Conservation (phyloP, 2,329 filamentous ascomycete genomes). For the Apiospora arundinis region DNA sequence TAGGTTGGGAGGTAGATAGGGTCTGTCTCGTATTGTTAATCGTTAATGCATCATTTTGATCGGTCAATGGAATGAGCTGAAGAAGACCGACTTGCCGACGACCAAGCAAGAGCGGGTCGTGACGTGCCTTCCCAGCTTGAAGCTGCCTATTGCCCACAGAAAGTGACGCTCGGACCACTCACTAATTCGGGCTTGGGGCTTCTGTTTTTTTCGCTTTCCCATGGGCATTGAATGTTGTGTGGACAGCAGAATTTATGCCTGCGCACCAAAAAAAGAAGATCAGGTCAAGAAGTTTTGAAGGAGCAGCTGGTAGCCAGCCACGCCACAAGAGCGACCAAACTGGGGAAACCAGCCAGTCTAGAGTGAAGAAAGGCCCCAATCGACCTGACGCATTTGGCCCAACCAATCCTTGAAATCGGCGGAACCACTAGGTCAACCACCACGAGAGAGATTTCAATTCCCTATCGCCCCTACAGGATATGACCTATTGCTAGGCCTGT, state of each 20-base stretch:
- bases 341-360: not conserved
- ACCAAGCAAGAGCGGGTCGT: not conserved
- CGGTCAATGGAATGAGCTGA: not conserved
- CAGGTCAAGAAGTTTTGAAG: conserved; percentile 10
- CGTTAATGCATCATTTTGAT: too few species aligned
- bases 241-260: conserved; percentile 8
- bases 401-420: conserved; percentile 19
- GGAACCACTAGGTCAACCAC: conserved; percentile 17
- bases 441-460: conserved; percentile 19
- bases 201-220: conserved; percentile 14
- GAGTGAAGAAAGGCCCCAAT: conserved; percentile 16
- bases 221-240: conserved; percentile 20
- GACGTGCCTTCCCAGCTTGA: conserved; percentile 2
- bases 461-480: conserved; percentile 35
- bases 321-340: conserved; percentile 1
- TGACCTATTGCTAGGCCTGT: conserved; percentile 43
- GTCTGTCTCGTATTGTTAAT: too few species aligned
- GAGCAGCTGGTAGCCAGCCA: conserved; percentile 17
- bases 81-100: not conserved
- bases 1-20: not conserved
- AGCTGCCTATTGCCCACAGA: not conserved
- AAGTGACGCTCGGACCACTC: conserved; percentile 4
- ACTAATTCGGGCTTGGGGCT: conserved; percentile 7
- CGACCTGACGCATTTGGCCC: conserved; percentile 3
- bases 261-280: conserved; percentile 19